Conservation (phyloP, 805 yeast genomes). For the Hyphopichia homilentoma region DNA sequence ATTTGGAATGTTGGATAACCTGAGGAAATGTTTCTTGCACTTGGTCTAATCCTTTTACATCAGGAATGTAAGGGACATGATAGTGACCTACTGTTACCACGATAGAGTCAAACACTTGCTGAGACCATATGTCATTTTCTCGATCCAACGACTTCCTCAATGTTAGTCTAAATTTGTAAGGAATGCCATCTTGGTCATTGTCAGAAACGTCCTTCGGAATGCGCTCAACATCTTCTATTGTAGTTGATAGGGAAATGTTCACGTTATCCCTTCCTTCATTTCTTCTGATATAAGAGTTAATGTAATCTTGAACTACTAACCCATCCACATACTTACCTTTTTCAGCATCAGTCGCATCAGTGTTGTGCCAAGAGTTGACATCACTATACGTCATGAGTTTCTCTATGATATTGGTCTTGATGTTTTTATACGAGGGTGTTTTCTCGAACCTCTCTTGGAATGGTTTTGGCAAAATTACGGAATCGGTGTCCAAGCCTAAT, state of each 20-base stretch:
- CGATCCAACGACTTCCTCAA: conserved; percentile 12
- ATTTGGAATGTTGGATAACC: conserved; percentile 43
- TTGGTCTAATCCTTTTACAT: conserved; percentile 36
- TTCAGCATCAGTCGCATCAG: conserved; percentile 13
- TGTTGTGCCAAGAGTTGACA: conserved; percentile 30
- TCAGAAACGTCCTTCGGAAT: conserved; percentile 4
- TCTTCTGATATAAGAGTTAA: conserved; percentile 22
- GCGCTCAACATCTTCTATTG: conserved; percentile 36
- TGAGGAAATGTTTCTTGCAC: conserved; percentile 25
- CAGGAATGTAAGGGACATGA: conserved; percentile 44
- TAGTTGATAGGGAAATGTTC: conserved; percentile 23
- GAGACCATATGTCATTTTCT: conserved; percentile 33
- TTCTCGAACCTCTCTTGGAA: conserved; percentile 25
- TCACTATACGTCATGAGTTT: conserved; percentile 45
- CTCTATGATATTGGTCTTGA: conserved; percentile 42
- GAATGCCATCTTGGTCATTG: conserved; percentile 4
- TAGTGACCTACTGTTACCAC: conserved; percentile 48
- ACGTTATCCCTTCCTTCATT: conserved; percentile 14
- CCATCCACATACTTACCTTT: conserved; percentile 21
- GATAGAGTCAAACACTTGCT: conserved; percentile 36
- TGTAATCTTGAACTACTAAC: conserved; percentile 21
- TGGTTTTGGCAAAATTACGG: conserved; percentile 8
- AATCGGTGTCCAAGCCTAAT: not conserved
- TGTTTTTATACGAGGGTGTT: conserved; percentile 24
- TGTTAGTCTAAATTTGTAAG: conserved; percentile 17